Evolutionary conservation across 441 rosid species (phyloP).

Genomic region (Erysimum cheiri): DNA sequence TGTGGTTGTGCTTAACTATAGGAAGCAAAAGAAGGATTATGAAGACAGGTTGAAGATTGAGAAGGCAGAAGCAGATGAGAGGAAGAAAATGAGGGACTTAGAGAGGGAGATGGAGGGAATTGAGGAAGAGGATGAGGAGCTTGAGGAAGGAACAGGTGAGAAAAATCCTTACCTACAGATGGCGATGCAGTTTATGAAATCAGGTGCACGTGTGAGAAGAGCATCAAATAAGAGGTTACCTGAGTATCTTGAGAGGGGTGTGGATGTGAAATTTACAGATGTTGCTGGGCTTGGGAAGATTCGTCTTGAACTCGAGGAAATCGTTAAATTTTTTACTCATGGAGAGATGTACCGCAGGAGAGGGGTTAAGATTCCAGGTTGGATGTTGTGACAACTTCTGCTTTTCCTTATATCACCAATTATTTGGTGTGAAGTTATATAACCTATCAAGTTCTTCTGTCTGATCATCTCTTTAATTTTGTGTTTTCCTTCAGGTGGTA

Average conservation of each 20-base stretch:
- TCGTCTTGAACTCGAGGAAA: conserved; percentile 94
- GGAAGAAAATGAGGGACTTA: conserved; percentile 80
- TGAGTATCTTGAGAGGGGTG: conserved; percentile 84
- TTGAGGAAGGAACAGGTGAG: conserved; percentile 67
- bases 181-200: conserved; percentile 94
- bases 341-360: conserved; percentile 94
- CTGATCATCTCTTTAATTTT: conserved; percentile 3
- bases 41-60: conserved; percentile 93
- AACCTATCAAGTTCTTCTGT: not conserved
- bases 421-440: not conserved
- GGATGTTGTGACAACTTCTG: conserved; percentile 33
- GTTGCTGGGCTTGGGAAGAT: conserved; percentile 99
- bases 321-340: conserved; percentile 94
- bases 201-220: conserved; percentile 86
- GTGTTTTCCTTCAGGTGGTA: conserved; percentile 69
- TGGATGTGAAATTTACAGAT: conserved; percentile 87
- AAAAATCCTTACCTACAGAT: conserved; percentile 77
- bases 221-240: conserved; percentile 74
- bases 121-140: conserved; percentile 61
- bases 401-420: conserved; percentile 18
- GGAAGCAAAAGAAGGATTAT: conserved; percentile 89
- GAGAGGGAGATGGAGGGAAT: conserved; percentile 81
- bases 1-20: conserved; percentile 81
- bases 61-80: conserved; percentile 94
- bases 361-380: conserved; percentile 94